Base-by-base conservation (phyloP, 495 filamentous ascomycete genomes). In the Clohesyomyces aquaticus region DNA sequence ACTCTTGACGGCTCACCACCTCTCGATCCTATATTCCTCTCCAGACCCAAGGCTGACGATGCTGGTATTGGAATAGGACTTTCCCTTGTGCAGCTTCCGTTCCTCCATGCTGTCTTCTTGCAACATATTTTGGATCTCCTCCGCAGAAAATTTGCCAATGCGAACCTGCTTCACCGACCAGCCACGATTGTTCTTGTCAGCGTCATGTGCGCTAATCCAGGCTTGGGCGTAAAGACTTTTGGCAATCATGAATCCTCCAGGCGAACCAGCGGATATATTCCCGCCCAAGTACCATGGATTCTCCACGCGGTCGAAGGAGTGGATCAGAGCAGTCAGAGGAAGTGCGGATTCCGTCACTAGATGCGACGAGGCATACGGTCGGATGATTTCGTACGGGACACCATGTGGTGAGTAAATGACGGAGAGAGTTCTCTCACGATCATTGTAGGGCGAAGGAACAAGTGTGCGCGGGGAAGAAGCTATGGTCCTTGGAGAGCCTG, bases 181-280 rank as follows among this genome's bases (percentile, higher is more conserved):
- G 0, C 87, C 87, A 1, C 71, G 76, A 42, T 81, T 79, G 19
- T 82, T 75, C 66, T 88, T 90, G 18, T 82, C 82, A 14, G 82
- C 85, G 65, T 89, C 86, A 59, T 90, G 87, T 1, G 87, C 83
- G 56, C 81, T 78, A 22, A 89, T 80, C 87, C 87, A 89, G 4
- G 76, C 71, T 50, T 75, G 77, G 2, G 87, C 82, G 29, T 75
- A 75, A 3, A 87, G 69, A 22, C 77, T 79, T 6, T 72, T 71
- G 0, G 82, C 86, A 16, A 87, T 84, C 57, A 86, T 81, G 1
- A 80, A 65, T 3, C 87, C 87, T 16, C 79, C 78, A 4, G 82
- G 82, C 16, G 80, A 77, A 11, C 87, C 87, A 1, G 77, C 73
- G 16, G 80, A 79, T 54, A 89, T 79, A 26, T 83, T 83, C 0